Evolutionary conservation across 108 stramenopile species (phyloP), one percentile per base, ranked within the genome.

Genomic region (Nannochloropsis oceanica): DNA sequence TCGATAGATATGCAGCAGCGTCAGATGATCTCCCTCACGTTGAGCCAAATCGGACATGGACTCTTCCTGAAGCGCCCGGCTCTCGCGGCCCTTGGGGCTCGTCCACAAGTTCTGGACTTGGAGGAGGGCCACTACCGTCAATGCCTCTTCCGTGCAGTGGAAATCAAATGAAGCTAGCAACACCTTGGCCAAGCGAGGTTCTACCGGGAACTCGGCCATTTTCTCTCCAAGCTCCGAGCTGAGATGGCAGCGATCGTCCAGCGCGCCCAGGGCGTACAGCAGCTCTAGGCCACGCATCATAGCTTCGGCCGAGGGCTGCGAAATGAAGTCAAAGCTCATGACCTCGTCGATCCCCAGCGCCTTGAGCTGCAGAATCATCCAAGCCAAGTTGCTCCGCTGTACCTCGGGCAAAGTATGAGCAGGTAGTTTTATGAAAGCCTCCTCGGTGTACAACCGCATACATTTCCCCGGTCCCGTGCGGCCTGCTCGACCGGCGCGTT

Each of bases 281-380:
- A 91, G 91, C 42, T 87, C 92, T 89, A 99, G 92, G n/a, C 97
- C 97, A 43, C 95, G 95, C 13, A 97, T 94, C 86, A 99, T 88
- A 11, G 97, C 97, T 26, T 96, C 96, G 14, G 96, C 94, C 12
- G 99, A 95, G 0, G 94, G 87, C 27, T 95, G 89, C 25, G 88
- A 88, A 91, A 97, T 90, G 82, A 97, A 89, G 86, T 98, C 96
- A 87, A 98, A 98, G 8, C 93, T 85, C n/a, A 96, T 85, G 25
- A 97, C 86, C 87, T 99, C 96, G 79, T 95, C 92, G 59, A 99
- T 94, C 34, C 97, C 97, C 87, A 99, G 87, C 24, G 97, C 95
- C 91, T 99, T 99, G 11, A 99, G 91, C 34, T 95, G 95, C 89
- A 99, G 89, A 25, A 99, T 93, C 43, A 96, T 91, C 12, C 91